phyloP scores from a whole-genome alignment of 192 early-diverging fungal species.

The Gorgonomyces haynaldii region DNA sequence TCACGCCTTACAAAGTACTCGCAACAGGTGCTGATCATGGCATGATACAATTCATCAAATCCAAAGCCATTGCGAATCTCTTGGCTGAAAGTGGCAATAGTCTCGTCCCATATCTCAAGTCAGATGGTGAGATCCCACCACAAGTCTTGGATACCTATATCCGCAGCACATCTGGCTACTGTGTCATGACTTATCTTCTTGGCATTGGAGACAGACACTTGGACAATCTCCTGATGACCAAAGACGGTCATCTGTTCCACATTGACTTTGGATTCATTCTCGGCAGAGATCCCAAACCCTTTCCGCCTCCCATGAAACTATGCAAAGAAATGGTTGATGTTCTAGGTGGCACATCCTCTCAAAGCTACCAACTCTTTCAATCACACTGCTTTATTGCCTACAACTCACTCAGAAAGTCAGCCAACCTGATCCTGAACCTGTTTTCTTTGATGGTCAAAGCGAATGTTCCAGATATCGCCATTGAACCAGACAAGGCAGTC shows the following conservation, averaged over 20 bases:
- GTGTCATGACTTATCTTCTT: conserved; percentile 94
- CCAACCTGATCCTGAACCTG: conserved; percentile 93
- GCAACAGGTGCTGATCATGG: conserved; percentile 93
- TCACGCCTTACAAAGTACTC: conserved; percentile 92
- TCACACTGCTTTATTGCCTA: conserved; percentile 92
- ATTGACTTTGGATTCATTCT: conserved; percentile 99
- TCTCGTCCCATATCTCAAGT: conserved; percentile 65
- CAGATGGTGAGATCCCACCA: conserved; percentile 15
- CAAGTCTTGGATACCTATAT: conserved; percentile 92
- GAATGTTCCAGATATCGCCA: conserved; percentile 92
- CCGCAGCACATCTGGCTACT: conserved; percentile 93
- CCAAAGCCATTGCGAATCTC: conserved; percentile 77
- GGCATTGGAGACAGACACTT: conserved; percentile 97
- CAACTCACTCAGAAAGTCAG: conserved; percentile 81
- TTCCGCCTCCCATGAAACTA: conserved; percentile 99
- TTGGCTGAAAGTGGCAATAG: conserved; percentile 77
- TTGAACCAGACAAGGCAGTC: conserved; percentile 96
- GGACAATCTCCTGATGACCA: conserved; percentile 88
- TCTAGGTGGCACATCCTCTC: conserved; percentile 88
- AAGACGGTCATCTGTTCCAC: conserved; percentile 83
- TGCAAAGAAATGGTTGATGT: conserved; percentile 99
- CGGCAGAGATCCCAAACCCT: conserved; percentile 97
- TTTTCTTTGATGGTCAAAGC: conserved; percentile 97
- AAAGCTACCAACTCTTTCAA: conserved; percentile 81
- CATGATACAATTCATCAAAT: conserved; percentile 89